Evolutionary conservation across 352 stramenopile genomes (phyloP).

Genomic region (Pythium biforme): DNA sequence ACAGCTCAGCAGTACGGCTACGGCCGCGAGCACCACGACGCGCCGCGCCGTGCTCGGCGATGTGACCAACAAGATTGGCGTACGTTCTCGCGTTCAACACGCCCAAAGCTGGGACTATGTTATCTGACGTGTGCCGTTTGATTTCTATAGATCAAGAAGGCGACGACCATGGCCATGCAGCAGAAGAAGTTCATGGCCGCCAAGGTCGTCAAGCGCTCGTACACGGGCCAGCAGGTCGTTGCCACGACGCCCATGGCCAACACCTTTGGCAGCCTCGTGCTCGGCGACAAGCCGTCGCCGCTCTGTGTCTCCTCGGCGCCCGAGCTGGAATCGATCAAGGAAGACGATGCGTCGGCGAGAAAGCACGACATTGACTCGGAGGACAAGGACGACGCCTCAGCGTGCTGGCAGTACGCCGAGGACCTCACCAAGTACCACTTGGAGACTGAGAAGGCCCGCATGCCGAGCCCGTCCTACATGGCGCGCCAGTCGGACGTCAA

Average conservation of each 20-base stretch:
- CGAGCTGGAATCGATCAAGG: slow-evolving; percentile 28
- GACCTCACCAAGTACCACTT: slow-evolving; percentile 84
- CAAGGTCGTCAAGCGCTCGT: slow-evolving; percentile 30
- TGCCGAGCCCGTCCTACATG: slow-evolving; percentile 74
- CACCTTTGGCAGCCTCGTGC: slow-evolving; percentile 38
- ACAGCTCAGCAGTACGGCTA: slow-evolving; percentile 18
- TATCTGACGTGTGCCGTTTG: background rate
- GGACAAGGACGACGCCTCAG: slow-evolving; percentile 59
- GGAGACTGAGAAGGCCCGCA: slow-evolving; percentile 62
- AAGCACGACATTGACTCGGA: slow-evolving; percentile 71
- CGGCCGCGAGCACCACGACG: slow-evolving; percentile 11
- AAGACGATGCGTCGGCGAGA: slow-evolving; percentile 22
- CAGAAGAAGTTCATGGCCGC: slow-evolving; percentile 53
- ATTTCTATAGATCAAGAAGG: slow-evolving; percentile 56
- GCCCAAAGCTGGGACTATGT: too few species aligned
- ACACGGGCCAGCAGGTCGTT: slow-evolving; percentile 21
- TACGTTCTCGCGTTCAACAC: slow-evolving; percentile 29
- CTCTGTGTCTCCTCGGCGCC: slow-evolving; percentile 13
- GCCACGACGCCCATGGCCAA: slow-evolving; percentile 35
- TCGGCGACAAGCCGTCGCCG: slow-evolving; percentile 33
- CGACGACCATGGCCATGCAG: slow-evolving; percentile 40
- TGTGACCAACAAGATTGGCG: slow-evolving; percentile 73
- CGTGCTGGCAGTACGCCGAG: slow-evolving; percentile 81
- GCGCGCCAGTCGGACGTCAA: slow-evolving; percentile 96
- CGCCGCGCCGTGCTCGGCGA: slow-evolving; percentile 56